Evolutionary conservation across 1,139 yeast species (phyloP), one percentile per base, ranked within the genome.

Genomic region (Hemisphaericaspora xylofermentans): DNA sequence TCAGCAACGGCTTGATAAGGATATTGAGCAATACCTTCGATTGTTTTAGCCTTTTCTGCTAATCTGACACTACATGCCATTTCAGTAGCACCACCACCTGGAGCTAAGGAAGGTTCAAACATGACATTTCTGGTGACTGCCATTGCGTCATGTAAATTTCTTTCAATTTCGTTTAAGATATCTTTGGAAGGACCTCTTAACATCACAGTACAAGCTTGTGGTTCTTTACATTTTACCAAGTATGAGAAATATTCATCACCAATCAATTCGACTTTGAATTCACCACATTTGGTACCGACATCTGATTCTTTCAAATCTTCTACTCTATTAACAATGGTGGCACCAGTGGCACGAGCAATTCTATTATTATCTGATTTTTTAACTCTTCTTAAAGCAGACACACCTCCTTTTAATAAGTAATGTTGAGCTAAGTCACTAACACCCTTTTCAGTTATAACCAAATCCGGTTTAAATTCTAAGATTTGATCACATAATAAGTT

Each of bases 11-110:
- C 97, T 66, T 88, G 95, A 69, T 93, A 94, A 40, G 98, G 98
- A 95, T 96, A 91, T 68, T 94, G 98, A 43, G 88, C 91, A 44
- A 93, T 85, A 44, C 98, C 98, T 64, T 89, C 97, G 52, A 94
- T 82, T 40, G 82, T 76, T 68, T 91, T 91, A 38, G 98, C 97
- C 69, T 81, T 84, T 62, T 93, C 97, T 10, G 96, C 78, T 47
- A 93, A 76, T 51, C 78, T 81, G 24, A 93, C 98, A 50, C 94
- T 78, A 38, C 94, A 91, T 1, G 98, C 98, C 98, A 94, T 93
- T 68, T 93, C 99, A 17, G 98, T 93, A 39, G 99, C 98, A 58
- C 99, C 98, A 44, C 98, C 99, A 53, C 99, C 99, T 39, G 99
- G 99, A 2, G 96, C 77, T 58, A 93, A 76, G 31, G 94, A 82